phyloP scores from a whole-genome alignment of 306 rosid species.

The Trichosanthes truncata region DNA sequence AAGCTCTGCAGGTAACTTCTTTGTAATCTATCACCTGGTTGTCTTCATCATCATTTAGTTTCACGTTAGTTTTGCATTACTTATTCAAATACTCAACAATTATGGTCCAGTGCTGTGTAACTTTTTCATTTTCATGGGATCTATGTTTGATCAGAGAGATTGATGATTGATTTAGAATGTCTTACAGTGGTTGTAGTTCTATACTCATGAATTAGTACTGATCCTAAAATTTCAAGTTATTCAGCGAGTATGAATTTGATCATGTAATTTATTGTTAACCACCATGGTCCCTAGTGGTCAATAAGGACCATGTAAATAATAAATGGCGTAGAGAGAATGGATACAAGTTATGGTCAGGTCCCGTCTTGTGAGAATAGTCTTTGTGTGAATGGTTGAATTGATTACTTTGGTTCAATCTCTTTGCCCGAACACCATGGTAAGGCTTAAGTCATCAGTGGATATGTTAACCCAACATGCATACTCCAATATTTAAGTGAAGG shows the following conservation, averaged over 20 bases:
- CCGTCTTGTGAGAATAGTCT: neutral
- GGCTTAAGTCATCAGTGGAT: neutral
- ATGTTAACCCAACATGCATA: neutral
- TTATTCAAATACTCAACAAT: neutral
- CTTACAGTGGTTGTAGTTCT: neutral
- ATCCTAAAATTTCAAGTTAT: neutral
- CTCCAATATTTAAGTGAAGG: neutral
- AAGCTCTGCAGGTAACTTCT: conserved; percentile 67
- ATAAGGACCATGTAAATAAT: neutral
- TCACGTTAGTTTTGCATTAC: neutral
- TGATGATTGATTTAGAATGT: neutral
- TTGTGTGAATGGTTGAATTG: neutral
- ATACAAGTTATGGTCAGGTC: neutral
- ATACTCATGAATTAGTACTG: neutral
- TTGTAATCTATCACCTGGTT: neutral
- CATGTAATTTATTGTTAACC: neutral
- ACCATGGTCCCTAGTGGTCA: neutral
- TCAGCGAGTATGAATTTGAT: neutral
- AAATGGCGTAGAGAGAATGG: neutral
- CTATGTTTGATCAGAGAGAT: neutral
- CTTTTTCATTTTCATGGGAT: neutral
- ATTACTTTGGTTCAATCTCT: neutral
- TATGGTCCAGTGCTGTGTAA: neutral
- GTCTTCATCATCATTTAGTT: neutral
- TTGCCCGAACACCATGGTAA: too few species aligned